These are phyloP conservation scores for Fusarium buxicola DNA, from an alignment of 2,329 filamentous ascomycete species.

Conservation along the genomic window DNA sequence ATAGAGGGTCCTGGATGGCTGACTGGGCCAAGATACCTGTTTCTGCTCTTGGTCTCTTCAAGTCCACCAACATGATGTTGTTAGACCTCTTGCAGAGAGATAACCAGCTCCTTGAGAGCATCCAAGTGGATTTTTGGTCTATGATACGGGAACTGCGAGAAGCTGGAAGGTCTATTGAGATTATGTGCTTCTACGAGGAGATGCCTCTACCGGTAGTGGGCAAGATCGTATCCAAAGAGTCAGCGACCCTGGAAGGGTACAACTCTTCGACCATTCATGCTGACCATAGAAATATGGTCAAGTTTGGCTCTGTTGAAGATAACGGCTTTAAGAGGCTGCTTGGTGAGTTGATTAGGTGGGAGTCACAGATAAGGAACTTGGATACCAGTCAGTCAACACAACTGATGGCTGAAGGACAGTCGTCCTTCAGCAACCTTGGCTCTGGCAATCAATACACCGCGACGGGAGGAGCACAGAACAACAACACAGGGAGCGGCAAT, in stretches of 20 bases:
- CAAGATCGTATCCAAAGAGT: constrained; percentile 46
- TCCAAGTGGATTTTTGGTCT: constrained; percentile 42
- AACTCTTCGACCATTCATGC: constrained; percentile 45
- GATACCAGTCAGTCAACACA: background rate
- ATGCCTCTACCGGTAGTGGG: constrained; percentile 43
- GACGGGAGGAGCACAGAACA: background rate
- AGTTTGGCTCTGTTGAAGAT: constrained; percentile 38
- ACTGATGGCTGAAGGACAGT: background rate
- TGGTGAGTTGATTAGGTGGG: constrained; percentile 30
- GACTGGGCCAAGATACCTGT: constrained; percentile 49
- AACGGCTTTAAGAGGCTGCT: constrained; percentile 47
- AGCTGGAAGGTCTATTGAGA: constrained; percentile 31
- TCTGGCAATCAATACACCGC: background rate
- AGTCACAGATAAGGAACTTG: background rate
- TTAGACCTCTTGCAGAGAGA: constrained; percentile 45
- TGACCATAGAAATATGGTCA: constrained; percentile 42
- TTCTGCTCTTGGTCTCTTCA: constrained; percentile 46
- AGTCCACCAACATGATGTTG: constrained; percentile 48
- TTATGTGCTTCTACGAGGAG: constrained; percentile 53
- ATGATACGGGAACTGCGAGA: constrained; percentile 44
- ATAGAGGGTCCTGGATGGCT: constrained; percentile 51
- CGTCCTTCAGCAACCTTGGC: background rate
- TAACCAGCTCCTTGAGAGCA: constrained; percentile 41
- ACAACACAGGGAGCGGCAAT: constrained; percentile 1
- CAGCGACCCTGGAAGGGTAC: constrained; percentile 48